A percentile compares a stretch with the other conserved stretches of the same genome.
Evolutionary conservation across 768 basidiomycete genomes (phyloP).

Genomic region (Phaeotremella skinneri): DNA sequence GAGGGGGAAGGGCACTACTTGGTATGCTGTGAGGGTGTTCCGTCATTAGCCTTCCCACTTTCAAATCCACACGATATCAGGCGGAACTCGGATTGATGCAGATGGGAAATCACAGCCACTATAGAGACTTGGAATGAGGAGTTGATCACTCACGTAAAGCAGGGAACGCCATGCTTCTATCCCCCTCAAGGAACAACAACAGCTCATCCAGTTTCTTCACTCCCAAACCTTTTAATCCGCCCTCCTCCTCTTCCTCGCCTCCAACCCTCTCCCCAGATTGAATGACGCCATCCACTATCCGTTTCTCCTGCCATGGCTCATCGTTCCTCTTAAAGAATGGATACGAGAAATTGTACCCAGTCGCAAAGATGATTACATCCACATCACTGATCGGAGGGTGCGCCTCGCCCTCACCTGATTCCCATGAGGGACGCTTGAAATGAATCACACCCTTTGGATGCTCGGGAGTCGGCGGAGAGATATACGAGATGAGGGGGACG

Average conservation of each 20-base stretch:
- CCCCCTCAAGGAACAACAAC: slow-evolving; percentile 49
- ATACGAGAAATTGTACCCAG: slow-evolving; percentile 52
- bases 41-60: no score
- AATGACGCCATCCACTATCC: slow-evolving; percentile 22
- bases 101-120: not conserved
- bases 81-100: no score
- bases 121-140: not conserved
- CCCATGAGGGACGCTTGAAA: slow-evolving; percentile 22
- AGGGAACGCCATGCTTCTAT: slow-evolving; percentile 49
- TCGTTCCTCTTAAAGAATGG: slow-evolving; percentile 47
- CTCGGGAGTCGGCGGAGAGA: slow-evolving; percentile 14
- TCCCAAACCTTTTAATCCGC: slow-evolving; percentile 43
- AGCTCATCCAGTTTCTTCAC: slow-evolving; percentile 50
- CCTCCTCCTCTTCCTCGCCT: slow-evolving; percentile 32
- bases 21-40: slow-evolving; percentile 45
- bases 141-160: slow-evolving; percentile 47
- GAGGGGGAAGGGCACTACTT: slow-evolving; percentile 70
- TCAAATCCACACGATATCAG: no score
- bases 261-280: slow-evolving; percentile 29
- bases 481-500: slow-evolving; percentile 32
- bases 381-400: slow-evolving; percentile 27
- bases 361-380: slow-evolving; percentile 53
- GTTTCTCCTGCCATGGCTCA: slow-evolving; percentile 41
- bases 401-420: slow-evolving; percentile 25
- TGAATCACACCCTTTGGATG: slow-evolving; percentile 30